Evolutionary conservation across 2,329 filamentous ascomycete species (phyloP), one percentile per base, ranked within the genome.

Genomic region (Talaromyces sp.): DNA sequence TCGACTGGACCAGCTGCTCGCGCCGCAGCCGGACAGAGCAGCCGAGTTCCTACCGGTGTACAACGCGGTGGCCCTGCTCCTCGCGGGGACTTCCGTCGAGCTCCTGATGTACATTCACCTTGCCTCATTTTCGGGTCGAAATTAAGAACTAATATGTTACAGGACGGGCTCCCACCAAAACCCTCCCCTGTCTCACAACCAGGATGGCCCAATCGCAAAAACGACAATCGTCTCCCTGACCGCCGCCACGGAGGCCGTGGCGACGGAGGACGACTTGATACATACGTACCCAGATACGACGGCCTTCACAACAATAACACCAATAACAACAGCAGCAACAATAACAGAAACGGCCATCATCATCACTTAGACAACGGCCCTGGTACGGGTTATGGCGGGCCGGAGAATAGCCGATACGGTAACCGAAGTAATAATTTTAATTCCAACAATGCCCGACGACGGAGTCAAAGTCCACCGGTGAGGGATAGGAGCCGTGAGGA

Each of bases 231-330:
- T 66, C 16, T 27, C 67, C 37, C 70, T 41, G 73, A 75, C 35
- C 70, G 69, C 56, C 70, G 74, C 50, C 33, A 73, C 11, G 65
- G 67, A 16, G 68, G 69, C 22, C 69, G 69, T 8, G 68, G 72
- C 52, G 65, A 69, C 11, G 69, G 76, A 19, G 70, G 68, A 35
- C 72, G 69, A 58, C 14, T 73, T 35, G 77, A 79, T 63, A 77
- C 76, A 9, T 79, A 79, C 64, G 70, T 76, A 37, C 76, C 78
- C 2, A 75, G 68, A 37, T 78, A 79, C 63, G 70, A 70, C 45
- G 69, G 67, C 39, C 61, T 66, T 5, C 33, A 64, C 45, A 48
- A 59, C 24, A 37, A 45, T 27, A 56, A 64, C 13, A 31, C 24
- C 24, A 24, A 47, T 62, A 68, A 35, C n/a, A 39, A 24, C 1